Conservation (phyloP, 1,284 basidiomycete species). For the Macrocystidia cucumis region DNA sequence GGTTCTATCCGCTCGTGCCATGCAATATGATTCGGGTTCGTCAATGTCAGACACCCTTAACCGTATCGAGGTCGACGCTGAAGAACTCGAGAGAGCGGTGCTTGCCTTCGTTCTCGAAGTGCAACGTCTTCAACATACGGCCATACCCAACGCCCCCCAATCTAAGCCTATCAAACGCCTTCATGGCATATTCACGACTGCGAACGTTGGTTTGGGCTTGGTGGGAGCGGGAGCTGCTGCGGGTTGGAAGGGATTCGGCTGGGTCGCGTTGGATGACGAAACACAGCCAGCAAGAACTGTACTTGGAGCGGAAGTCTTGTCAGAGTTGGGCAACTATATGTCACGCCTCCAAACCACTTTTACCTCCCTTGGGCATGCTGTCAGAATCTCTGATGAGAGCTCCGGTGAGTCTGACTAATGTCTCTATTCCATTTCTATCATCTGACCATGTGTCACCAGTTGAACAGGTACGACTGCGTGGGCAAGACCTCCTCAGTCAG, state of each 20-base stretch:
- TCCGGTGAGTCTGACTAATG: conserved; percentile 30
- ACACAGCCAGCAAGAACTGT: conserved; percentile 39
- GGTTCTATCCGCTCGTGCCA: conserved; percentile 68
- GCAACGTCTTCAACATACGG: conserved; percentile 44
- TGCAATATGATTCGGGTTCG: conserved; percentile 67
- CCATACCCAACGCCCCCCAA: conserved; percentile 17
- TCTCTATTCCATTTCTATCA: conserved; percentile 1
- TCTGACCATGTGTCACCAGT: conserved; percentile 16
- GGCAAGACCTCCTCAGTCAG: conserved; percentile 44
- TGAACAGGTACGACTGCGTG: conserved; percentile 28
- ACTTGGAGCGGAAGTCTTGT: conserved; percentile 43
- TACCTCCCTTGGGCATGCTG: conserved; percentile 26
- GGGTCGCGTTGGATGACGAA: conserved; percentile 46
- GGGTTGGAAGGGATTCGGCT: conserved; percentile 76
- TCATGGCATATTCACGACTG: conserved; percentile 54
- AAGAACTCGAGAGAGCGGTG: conserved; percentile 72
- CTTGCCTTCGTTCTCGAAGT: conserved; percentile 67
- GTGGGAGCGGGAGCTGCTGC: conserved; percentile 64
- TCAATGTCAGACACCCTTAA: conserved; percentile 56
- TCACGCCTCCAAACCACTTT: conserved; percentile 43
- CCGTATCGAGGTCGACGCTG: conserved; percentile 69
- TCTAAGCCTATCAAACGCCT: conserved; percentile 43
- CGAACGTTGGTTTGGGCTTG: conserved; percentile 63
- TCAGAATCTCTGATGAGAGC: conserved; percentile 27
- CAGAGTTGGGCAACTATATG: conserved; percentile 41